phyloP scores from a whole-genome alignment of 2,329 filamentous ascomycete species.

The Fusarium sp. region DNA sequence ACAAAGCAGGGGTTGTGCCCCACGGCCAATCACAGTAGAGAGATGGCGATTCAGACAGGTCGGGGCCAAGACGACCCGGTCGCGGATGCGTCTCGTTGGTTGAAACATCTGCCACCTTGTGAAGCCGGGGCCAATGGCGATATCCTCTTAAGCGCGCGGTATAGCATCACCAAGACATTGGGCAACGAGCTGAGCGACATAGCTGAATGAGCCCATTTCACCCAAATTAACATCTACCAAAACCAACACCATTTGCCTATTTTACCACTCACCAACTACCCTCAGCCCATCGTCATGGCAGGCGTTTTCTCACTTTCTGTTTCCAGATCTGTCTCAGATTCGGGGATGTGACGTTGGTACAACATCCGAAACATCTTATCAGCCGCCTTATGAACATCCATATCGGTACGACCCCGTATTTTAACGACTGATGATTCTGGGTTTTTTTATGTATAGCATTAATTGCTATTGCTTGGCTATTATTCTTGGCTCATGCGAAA shows the following conservation, averaged over 20 bases:
- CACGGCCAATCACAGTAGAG: constrained; percentile 6
- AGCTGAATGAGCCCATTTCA: neutral
- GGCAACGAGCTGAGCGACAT: too few relatives aligned
- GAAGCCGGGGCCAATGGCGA: constrained; percentile 29
- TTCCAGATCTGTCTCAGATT: constrained; percentile 28
- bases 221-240: neutral
- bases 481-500: constrained; percentile 11
- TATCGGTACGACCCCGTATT: constrained; percentile 2
- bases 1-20: constrained; percentile 33
- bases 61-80: constrained; percentile 38
- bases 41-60: constrained; percentile 1
- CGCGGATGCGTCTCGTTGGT: constrained; percentile 44
- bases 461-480: constrained; percentile 1
- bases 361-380: constrained; percentile 14
- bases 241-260: neutral
- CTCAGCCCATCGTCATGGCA: neutral
- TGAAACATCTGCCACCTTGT: constrained; percentile 17
- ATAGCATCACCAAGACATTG: neutral
- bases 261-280: neutral
- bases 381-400: neutral
- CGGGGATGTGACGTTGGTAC: constrained; percentile 34
- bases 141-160: constrained; percentile 33
- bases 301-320: neutral
- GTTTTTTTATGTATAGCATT: constrained; percentile 18
- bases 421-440: neutral